Evolutionary conservation across 495 filamentous ascomycete genomes (phyloP).

Genomic region (Annulohypoxylon maeteangense): DNA sequence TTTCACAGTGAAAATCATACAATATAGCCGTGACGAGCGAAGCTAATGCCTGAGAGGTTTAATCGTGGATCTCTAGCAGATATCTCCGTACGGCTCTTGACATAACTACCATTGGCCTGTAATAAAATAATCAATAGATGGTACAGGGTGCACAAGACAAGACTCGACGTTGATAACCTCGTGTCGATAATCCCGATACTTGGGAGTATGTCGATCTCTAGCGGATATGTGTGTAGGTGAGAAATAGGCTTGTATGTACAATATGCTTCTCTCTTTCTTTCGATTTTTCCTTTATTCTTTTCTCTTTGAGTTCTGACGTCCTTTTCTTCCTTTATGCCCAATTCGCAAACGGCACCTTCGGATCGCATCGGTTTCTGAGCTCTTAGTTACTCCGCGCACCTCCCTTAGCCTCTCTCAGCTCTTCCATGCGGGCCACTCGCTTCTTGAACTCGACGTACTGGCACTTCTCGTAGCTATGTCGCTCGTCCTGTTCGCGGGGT

Average conservation of each 20-base stretch:
- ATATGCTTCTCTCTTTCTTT: background rate
- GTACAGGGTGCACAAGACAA: background rate
- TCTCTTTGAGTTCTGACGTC: background rate
- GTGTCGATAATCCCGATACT: background rate
- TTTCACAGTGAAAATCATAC: background rate
- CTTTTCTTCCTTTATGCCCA: background rate
- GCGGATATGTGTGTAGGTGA: background rate
- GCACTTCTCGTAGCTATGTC: constrained; percentile 98
- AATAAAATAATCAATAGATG: background rate
- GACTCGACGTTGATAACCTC: background rate
- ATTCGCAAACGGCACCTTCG: background rate
- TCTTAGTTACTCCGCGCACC: constrained; percentile 87
- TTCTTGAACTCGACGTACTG: constrained; percentile 99
- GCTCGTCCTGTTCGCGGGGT: constrained; percentile 72
- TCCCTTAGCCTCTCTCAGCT: constrained; percentile 86
- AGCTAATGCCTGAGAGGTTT: background rate
- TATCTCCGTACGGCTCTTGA: background rate
- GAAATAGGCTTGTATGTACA: constrained; percentile 25
- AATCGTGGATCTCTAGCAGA: background rate
- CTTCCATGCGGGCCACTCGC: constrained; percentile 98
- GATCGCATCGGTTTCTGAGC: background rate
- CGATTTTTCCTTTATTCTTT: background rate
- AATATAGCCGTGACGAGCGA: background rate
- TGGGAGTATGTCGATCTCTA: background rate
- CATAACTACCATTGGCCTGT: background rate